These are phyloP conservation scores for Lentithecium fluviatile DNA, from an alignment of 495 filamentous ascomycete genomes.

Conservation along the genomic window DNA sequence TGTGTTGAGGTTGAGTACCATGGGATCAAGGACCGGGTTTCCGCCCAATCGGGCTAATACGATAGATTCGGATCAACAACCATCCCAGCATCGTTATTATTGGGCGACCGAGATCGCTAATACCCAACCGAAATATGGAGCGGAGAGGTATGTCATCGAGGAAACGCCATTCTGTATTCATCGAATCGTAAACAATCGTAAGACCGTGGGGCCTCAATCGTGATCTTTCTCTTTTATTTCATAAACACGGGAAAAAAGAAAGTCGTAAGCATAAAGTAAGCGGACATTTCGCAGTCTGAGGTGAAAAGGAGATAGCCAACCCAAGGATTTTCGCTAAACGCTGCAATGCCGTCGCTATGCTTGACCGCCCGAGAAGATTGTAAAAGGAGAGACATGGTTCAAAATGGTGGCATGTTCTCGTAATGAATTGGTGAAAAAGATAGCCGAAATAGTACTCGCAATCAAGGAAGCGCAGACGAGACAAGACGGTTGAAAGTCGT, in stretches of 20 bases:
- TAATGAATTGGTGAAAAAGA: constrained; percentile 1
- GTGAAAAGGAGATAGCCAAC: constrained; percentile 18
- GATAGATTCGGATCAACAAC: background rate
- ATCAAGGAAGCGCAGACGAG: constrained; percentile 6
- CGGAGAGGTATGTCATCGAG: background rate
- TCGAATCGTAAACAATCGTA: background rate
- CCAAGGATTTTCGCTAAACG: constrained; percentile 26
- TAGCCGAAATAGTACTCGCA: background rate
- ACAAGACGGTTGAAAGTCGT: background rate
- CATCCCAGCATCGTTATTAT: background rate
- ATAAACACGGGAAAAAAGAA: background rate
- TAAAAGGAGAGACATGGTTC: constrained; percentile 12
- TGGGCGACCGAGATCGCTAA: background rate
- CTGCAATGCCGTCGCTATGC: constrained; percentile 36
- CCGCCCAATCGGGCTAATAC: too few relatives aligned
- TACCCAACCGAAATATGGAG: background rate
- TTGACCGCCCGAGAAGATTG: constrained; percentile 12
- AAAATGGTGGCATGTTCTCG: constrained; percentile 2
- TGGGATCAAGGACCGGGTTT: too few relatives aligned
- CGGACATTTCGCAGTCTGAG: constrained; percentile 7
- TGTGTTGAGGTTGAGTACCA: background rate
- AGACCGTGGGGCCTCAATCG: background rate
- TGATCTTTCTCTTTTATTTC: constrained; percentile 10
- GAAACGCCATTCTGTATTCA: background rate
- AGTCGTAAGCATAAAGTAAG: background rate